Percentiles rank a stretch among this genome's conserved stretches.
Conservation (phyloP, 192 early-diverging fungal genomes). For the Linnemannia zychae region DNA sequence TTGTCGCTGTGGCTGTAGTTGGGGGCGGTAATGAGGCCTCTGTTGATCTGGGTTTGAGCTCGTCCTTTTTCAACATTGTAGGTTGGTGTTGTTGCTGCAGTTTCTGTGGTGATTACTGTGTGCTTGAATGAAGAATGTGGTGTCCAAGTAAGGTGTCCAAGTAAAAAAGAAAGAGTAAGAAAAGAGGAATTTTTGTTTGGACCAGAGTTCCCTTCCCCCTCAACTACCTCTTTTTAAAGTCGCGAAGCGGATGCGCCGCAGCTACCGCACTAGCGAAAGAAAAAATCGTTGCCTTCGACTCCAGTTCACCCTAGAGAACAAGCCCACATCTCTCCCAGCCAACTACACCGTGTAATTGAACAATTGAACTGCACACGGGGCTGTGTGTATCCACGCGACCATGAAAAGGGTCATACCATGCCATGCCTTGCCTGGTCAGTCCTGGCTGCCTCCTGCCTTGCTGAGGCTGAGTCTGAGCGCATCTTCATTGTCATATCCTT, state of each 20-base stretch:
- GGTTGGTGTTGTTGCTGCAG: not conserved
- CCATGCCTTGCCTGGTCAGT: not conserved
- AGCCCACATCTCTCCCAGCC: not conserved
- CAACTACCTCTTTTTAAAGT: not conserved
- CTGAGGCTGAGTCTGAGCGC: not conserved
- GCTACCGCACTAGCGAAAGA: not conserved
- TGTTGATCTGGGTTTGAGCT: constrained; percentile 45
- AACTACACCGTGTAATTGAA: not conserved
- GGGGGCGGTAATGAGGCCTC: constrained; percentile 22
- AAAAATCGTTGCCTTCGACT: not conserved
- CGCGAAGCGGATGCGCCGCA: constrained; percentile 28
- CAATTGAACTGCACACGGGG: too few species aligned
- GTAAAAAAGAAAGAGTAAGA: not conserved
- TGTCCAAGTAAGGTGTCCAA: not conserved
- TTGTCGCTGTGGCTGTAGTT: not conserved
- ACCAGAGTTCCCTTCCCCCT: too few species aligned
- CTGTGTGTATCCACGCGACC: too few species aligned
- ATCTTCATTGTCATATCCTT: not conserved
- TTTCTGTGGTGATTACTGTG: not conserved
- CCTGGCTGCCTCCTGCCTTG: not conserved
- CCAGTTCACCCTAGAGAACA: not conserved
- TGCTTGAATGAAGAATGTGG: not conserved
- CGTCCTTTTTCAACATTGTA: constrained; percentile 48
- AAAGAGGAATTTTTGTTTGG: not conserved
- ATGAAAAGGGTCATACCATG: too few species aligned